Conservation (phyloP, 768 basidiomycete genomes). For the Boletus patriciae region DNA sequence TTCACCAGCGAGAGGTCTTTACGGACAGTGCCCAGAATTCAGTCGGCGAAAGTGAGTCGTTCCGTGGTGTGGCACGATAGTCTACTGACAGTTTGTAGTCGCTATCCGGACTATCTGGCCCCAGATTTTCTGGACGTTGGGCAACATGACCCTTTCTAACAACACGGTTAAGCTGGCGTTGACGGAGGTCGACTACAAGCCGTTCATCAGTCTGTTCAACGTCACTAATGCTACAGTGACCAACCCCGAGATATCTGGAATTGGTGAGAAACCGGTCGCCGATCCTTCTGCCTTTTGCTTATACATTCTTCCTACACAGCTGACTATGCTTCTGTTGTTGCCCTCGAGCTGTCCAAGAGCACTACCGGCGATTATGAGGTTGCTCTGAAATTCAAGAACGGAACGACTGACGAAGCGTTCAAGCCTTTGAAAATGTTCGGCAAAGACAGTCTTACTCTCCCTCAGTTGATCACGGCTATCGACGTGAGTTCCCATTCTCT, state of each 20-base stretch:
- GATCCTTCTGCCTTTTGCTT: neutral
- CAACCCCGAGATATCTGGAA: conserved; percentile 59
- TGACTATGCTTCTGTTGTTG: conserved; percentile 69
- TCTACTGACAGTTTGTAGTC: conserved; percentile 44
- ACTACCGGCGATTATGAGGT: conserved; percentile 69
- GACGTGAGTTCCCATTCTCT: conserved; percentile 11
- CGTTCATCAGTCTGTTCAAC: conserved; percentile 84
- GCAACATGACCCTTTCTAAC: conserved; percentile 70
- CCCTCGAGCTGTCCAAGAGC: conserved; percentile 65
- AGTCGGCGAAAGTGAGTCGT: conserved; percentile 70
- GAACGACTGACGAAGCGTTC: conserved; percentile 55
- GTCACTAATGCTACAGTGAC: conserved; percentile 63
- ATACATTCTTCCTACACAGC: conserved; percentile 42
- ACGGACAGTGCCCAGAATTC: conserved; percentile 55
- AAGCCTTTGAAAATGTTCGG: conserved; percentile 69
- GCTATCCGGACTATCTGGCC: conserved; percentile 76
- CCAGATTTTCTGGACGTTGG: conserved; percentile 67
- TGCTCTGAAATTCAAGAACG: conserved; percentile 82
- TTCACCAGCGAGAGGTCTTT: conserved; percentile 76
- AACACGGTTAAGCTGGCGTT: conserved; percentile 77
- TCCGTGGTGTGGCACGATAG: neutral
- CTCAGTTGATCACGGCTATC: conserved; percentile 17
- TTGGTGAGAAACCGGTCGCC: conserved; percentile 49
- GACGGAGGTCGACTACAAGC: conserved; percentile 81
- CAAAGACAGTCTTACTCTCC: conserved; percentile 23